phyloP scores from a whole-genome alignment of 345 rosid species.

The Bruguiera sexangula region DNA sequence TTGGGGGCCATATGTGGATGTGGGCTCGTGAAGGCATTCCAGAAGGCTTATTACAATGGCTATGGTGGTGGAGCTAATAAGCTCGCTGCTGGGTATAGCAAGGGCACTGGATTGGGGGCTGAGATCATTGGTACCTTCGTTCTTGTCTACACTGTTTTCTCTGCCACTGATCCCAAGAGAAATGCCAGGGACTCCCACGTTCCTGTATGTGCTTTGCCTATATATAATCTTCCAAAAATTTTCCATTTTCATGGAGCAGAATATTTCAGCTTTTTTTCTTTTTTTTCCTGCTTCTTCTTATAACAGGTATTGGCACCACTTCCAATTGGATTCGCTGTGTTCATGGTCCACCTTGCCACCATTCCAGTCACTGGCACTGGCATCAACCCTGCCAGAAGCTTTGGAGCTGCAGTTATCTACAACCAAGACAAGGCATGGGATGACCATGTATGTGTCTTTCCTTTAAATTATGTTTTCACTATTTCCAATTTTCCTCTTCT shows the following conservation, averaged over 20 bases:
- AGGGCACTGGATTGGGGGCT: conserved; percentile 42
- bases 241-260: neutral
- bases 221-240: neutral
- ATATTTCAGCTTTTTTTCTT: neutral
- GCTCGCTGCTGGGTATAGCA: conserved; percentile 33
- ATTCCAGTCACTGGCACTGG: conserved; percentile 48
- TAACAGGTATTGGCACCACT: conserved; percentile 42
- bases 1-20: conserved; percentile 48
- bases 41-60: conserved; percentile 27
- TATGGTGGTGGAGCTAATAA: conserved; percentile 46
- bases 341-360: conserved; percentile 48
- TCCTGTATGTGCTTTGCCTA: conserved; percentile 26
- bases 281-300: neutral
- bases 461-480: neutral
- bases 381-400: conserved; percentile 46
- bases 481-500: neutral
- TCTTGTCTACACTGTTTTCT: conserved; percentile 48
- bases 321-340: conserved; percentile 47
- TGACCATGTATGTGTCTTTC: conserved; percentile 31
- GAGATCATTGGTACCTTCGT: conserved; percentile 48
- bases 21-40: conserved; percentile 44
- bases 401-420: conserved; percentile 42
- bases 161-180: conserved; percentile 49
- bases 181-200: conserved; percentile 49
- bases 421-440: conserved; percentile 40